Conservation (phyloP, 768 basidiomycete genomes). For the Hygrocybe punicea region DNA sequence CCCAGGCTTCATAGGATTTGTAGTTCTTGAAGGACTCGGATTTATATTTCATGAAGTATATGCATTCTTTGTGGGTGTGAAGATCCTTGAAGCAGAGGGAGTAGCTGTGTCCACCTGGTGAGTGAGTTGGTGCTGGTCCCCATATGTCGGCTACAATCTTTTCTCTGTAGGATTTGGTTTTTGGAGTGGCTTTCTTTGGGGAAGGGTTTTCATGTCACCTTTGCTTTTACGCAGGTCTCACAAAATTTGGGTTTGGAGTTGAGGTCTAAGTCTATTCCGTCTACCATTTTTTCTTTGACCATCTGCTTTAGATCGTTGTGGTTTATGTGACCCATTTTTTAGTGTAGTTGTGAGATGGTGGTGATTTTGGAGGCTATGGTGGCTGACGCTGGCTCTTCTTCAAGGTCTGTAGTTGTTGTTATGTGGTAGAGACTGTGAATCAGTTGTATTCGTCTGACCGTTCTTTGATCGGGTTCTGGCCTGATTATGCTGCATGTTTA, state of each 20-base stretch:
- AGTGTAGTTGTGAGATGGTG: neutral
- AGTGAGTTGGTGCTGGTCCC: slow-evolving; percentile 24
- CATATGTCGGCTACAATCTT: slow-evolving; percentile 23
- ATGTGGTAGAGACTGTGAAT: too few relatives aligned
- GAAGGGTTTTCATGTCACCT: slow-evolving; percentile 21
- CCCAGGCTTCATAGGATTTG: slow-evolving; percentile 27
- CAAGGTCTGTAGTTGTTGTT: too few relatives aligned
- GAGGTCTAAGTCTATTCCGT: slow-evolving; percentile 4
- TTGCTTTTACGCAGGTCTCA: slow-evolving; percentile 25
- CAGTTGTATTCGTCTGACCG: too few relatives aligned
- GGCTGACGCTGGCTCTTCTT: too few relatives aligned
- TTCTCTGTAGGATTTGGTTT: slow-evolving; percentile 14
- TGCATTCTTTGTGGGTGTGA: slow-evolving; percentile 9
- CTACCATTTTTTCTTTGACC: neutral
- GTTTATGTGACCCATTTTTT: slow-evolving; percentile 7
- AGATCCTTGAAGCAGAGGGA: slow-evolving; percentile 15
- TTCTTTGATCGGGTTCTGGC: too few relatives aligned
- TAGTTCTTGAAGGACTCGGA: slow-evolving; percentile 20
- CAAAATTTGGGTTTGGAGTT: slow-evolving; percentile 16
- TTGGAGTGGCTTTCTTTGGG: slow-evolving; percentile 15
- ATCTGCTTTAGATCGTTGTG: neutral
- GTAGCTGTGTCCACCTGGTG: slow-evolving; percentile 17
- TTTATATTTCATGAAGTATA: slow-evolving; percentile 18
- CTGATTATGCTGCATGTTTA: too few relatives aligned
- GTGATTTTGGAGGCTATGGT: too few relatives aligned